Percentiles rank a stretch among this genome's conserved stretches.
Evolutionary conservation across 345 rosid species (phyloP).

Genomic region (Combretum micranthum): DNA sequence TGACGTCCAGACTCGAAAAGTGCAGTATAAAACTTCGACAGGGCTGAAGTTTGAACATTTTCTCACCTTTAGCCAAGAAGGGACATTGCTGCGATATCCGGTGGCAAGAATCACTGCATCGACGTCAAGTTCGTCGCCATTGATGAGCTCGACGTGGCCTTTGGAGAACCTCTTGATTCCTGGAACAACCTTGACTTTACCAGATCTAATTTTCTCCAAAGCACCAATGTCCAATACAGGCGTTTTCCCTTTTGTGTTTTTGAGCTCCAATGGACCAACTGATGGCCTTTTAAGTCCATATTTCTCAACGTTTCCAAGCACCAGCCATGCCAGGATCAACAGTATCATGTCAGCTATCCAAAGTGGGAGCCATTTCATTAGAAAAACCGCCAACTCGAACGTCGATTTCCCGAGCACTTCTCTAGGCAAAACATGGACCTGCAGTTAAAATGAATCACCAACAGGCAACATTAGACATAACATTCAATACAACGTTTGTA

Average conservation of each 20-base stretch:
- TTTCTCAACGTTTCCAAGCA: constrained; percentile 51
- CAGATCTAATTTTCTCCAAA: constrained; percentile 53
- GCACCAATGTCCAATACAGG: constrained; percentile 84
- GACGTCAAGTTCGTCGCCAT: constrained; percentile 48
- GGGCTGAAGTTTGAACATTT: neutral
- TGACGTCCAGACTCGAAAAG: neutral
- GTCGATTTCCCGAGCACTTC: constrained; percentile 73
- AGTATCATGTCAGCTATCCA: constrained; percentile 69
- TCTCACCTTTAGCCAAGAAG: constrained; percentile 78
- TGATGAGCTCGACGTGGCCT: constrained; percentile 59
- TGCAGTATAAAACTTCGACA: neutral
- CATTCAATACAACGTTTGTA: neutral
- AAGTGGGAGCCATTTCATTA: constrained; percentile 66
- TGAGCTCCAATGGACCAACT: constrained; percentile 60
- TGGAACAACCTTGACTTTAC: constrained; percentile 68
- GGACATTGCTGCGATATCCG: constrained; percentile 92
- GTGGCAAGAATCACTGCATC: constrained; percentile 86
- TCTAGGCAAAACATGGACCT: constrained; percentile 93
- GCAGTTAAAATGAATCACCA: constrained; percentile 4
- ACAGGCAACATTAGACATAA: neutral
- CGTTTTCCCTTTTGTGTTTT: constrained; percentile 61
- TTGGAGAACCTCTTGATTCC: constrained; percentile 52
- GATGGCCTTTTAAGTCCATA: constrained; percentile 65
- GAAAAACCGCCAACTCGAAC: constrained; percentile 38
- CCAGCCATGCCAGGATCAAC: constrained; percentile 43